Evolutionary conservation across 108 stramenopile species (phyloP).

Genomic region (Fragilaria radians): DNA sequence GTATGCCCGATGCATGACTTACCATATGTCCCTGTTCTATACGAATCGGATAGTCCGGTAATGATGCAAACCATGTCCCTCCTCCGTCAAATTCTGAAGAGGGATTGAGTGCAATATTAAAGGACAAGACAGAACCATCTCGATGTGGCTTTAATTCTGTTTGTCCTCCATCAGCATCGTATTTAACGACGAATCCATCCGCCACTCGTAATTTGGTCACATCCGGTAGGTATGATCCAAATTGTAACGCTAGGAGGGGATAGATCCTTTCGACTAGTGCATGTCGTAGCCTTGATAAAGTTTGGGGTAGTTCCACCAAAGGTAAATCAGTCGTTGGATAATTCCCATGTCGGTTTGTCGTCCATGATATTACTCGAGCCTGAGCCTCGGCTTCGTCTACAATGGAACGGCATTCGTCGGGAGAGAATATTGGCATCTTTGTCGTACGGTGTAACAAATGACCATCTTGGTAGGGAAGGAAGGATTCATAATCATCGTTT

Average conservation of each 20-base stretch:
- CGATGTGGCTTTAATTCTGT: constrained; percentile 65
- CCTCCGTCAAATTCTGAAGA: constrained; percentile 63
- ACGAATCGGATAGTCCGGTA: constrained; percentile 13
- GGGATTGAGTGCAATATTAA: constrained; percentile 72
- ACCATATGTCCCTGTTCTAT: constrained; percentile 44
- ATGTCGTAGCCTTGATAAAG: constrained; percentile 26
- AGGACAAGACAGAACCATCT: constrained; percentile 66
- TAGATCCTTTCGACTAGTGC: constrained; percentile 41
- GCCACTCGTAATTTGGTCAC: constrained; percentile 36
- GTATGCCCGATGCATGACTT: constrained; percentile 34
- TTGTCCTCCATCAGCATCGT: constrained; percentile 57
- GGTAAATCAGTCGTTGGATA: constrained; percentile 60
- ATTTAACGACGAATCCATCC: constrained; percentile 86
- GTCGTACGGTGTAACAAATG: constrained; percentile 37
- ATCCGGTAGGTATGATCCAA: constrained; percentile 36
- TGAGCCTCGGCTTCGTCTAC: constrained; percentile 36
- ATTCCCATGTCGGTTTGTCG: constrained; percentile 58
- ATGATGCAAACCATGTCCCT: constrained; percentile 60
- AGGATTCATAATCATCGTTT: constrained; percentile 21
- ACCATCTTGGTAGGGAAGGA: constrained; percentile 25
- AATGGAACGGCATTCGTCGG: constrained; percentile 34
- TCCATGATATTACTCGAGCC: constrained; percentile 47
- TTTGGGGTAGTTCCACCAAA: constrained; percentile 39
- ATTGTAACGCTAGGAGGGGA: constrained; percentile 35
- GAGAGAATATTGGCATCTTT: constrained; percentile 21